Evolutionary conservation across 2,329 filamentous ascomycete species (phyloP).

Genomic region (Xylaria polymorpha): DNA sequence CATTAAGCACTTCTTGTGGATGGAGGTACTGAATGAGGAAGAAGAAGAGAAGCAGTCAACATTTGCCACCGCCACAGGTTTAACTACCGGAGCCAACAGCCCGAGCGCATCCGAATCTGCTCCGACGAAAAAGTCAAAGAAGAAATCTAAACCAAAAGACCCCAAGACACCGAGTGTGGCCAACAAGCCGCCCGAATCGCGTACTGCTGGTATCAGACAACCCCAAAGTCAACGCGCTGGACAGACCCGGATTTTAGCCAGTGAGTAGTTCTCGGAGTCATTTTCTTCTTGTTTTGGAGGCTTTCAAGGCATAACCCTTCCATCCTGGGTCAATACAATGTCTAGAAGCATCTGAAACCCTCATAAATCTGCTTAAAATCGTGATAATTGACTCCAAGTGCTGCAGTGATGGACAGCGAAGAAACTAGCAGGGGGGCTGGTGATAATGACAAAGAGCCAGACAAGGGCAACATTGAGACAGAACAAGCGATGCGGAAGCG

Average conservation of each 20-base stretch:
- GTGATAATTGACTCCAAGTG: too few species aligned
- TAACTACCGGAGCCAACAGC: conserved; percentile 17
- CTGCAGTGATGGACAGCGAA: conserved; percentile 30
- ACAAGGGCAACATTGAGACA: conserved; percentile 58
- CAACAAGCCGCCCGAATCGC: conserved; percentile 17
- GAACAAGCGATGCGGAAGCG: conserved; percentile 54
- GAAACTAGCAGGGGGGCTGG: neutral
- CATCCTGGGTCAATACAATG: too few species aligned
- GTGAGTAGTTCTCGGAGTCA: too few species aligned
- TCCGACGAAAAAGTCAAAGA: conserved; percentile 51
- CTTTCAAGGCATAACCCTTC: too few species aligned
- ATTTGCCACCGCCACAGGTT: neutral
- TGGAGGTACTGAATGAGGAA: conserved; percentile 45
- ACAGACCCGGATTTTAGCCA: conserved; percentile 39
- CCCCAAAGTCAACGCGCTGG: conserved; percentile 25
- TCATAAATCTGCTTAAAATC: too few species aligned
- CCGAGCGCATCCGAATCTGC: conserved; percentile 37
- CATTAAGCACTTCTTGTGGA: conserved; percentile 59
- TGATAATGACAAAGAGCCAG: conserved; percentile 42
- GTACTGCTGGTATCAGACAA: neutral
- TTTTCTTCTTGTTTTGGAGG: too few species aligned
- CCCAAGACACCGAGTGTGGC: conserved; percentile 25
- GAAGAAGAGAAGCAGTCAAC: conserved; percentile 19
- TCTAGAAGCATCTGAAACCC: too few species aligned
- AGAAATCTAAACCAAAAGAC: conserved; percentile 44